Conservation (phyloP, 495 filamentous ascomycete genomes). For the Paragyromitra xinjiangensis region DNA sequence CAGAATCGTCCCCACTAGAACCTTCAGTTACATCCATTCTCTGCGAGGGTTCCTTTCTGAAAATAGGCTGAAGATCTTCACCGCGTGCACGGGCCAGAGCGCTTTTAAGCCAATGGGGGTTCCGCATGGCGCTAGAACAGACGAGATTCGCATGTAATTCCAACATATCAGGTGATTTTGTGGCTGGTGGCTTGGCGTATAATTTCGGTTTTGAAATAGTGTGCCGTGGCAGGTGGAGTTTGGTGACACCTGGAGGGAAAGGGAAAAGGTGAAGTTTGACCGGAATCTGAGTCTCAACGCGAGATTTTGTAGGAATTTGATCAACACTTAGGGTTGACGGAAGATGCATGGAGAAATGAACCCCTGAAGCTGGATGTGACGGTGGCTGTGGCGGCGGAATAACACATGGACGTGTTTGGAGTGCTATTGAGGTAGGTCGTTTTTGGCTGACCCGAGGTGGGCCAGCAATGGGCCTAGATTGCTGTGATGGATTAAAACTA, state of each 20-base stretch:
- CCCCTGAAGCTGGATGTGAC: conserved; percentile 44
- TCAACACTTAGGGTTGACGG: conserved; percentile 52
- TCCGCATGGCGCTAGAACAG: conserved; percentile 91
- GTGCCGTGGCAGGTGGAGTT: conserved; percentile 82
- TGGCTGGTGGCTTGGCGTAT: conserved; percentile 71
- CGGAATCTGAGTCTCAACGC: conserved; percentile 93
- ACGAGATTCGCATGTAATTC: conserved; percentile 84
- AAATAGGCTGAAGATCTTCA: conserved; percentile 54
- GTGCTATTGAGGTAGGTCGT: conserved; percentile 28
- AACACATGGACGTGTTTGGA: conserved; percentile 35
- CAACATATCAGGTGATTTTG: conserved; percentile 73
- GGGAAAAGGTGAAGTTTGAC: conserved; percentile 78
- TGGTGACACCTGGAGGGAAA: conserved; percentile 75
- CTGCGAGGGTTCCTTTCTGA: conserved; percentile 53
- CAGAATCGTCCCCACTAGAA: conserved; percentile 56
- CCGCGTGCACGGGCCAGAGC: conserved; percentile 74
- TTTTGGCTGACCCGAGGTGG: conserved; percentile 34
- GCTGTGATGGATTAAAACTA: conserved; percentile 18
- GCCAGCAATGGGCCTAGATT: conserved; percentile 44
- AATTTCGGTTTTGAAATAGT: conserved; percentile 93
- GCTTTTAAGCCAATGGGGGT: conserved; percentile 67
- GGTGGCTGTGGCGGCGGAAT: conserved; percentile 38
- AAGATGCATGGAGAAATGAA: conserved; percentile 52
- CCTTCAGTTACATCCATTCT: conserved; percentile 40
- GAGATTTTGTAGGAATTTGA: conserved; percentile 69